phyloP scores from a whole-genome alignment of 2,329 filamentous ascomycete genomes.

The Ascocoryne sarcoides region DNA sequence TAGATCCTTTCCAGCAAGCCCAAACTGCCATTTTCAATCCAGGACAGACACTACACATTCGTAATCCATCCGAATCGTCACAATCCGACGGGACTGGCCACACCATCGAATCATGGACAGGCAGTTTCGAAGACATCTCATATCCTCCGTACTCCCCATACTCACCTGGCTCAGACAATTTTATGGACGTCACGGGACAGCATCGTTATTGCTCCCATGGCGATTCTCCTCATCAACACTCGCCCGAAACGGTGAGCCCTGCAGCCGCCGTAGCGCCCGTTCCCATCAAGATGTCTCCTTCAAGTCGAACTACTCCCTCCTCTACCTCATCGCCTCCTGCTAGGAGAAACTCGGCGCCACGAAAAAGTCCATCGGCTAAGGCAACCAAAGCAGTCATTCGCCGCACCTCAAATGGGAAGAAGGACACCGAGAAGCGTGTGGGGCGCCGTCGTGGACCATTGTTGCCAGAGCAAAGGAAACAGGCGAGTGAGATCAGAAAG shows the following conservation, averaged over 20 bases:
- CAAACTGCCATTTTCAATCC: slow-evolving; percentile 75
- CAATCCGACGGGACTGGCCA: slow-evolving; percentile 60
- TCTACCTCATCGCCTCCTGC: slow-evolving; percentile 54
- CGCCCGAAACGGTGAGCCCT: slow-evolving; percentile 52
- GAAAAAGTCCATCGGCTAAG: slow-evolving; percentile 57
- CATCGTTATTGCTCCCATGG: slow-evolving; percentile 56
- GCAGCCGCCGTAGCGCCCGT: slow-evolving; percentile 60
- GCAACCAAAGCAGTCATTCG: slow-evolving; percentile 76
- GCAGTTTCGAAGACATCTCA: slow-evolving; percentile 73
- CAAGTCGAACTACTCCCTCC: slow-evolving; percentile 52
- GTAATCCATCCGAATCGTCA: slow-evolving; percentile 79
- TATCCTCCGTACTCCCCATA: slow-evolving; percentile 58
- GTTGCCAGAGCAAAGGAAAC: slow-evolving; percentile 87
- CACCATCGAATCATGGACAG: slow-evolving; percentile 42
- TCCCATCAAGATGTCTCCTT: slow-evolving; percentile 55
- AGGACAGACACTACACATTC: slow-evolving; percentile 78
- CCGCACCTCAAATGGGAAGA: slow-evolving; percentile 64
- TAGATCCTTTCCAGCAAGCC: slow-evolving; percentile 61
- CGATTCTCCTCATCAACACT: slow-evolving; percentile 40
- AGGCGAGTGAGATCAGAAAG: slow-evolving; percentile 94
- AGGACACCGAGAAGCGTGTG: slow-evolving; percentile 87
- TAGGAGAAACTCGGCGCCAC: slow-evolving; percentile 62
- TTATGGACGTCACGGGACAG: slow-evolving; percentile 44
- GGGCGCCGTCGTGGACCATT: slow-evolving; percentile 84
- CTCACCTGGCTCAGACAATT: slow-evolving; percentile 74